Evolutionary conservation across 1,284 basidiomycete species (phyloP).

Genomic region (Sporisorium sorghi): DNA sequence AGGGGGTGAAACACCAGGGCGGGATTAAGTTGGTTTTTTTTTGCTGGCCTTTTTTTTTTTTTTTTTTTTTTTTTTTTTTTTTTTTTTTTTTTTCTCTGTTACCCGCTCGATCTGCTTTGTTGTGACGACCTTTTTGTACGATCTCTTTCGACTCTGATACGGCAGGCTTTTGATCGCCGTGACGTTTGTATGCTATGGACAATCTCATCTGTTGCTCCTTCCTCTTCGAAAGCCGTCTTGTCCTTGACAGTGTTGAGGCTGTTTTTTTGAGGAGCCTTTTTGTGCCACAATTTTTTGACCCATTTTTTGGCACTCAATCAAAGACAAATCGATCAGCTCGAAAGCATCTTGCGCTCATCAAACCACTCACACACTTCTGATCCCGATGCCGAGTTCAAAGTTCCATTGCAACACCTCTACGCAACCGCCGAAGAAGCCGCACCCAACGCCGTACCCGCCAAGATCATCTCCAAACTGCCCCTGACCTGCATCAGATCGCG

Average conservation of each 20-base stretch:
- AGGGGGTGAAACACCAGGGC: too few species aligned
- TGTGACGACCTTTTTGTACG: constrained; percentile 7
- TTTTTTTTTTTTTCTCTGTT: not conserved
- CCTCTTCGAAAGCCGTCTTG: not conserved
- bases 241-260: not conserved
- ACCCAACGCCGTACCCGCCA: constrained; percentile 69
- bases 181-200: constrained; percentile 17
- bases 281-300: not conserved
- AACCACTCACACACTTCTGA: not conserved
- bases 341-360: not conserved
- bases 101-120: not conserved
- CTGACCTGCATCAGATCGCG: constrained; percentile 83
- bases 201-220: constrained; percentile 8
- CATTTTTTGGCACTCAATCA: not conserved
- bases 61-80: not conserved
- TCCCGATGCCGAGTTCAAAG: not conserved
- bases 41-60: too few species aligned
- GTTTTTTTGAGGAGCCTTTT: not conserved
- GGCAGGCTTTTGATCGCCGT: not conserved
- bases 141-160: not conserved
- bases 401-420: not conserved
- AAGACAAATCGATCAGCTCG: not conserved
- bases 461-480: constrained; percentile 92
- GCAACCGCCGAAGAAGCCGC: constrained; percentile 26
- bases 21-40: too few species aligned